phyloP scores from a whole-genome alignment of 352 stramenopile species.

The Pythium plurisporium region DNA sequence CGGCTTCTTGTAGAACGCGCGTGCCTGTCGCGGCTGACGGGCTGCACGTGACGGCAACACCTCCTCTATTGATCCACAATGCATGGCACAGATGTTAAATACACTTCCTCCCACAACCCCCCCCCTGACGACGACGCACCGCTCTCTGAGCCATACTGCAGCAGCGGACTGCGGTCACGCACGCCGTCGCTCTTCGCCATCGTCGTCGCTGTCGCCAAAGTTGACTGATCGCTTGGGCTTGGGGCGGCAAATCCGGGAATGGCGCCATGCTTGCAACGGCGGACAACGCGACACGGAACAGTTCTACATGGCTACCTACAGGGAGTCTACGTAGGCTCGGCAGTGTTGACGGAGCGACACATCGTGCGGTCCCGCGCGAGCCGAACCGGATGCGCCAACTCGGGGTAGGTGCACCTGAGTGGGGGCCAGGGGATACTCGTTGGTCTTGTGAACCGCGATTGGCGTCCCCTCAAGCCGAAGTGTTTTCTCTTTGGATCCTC shows the following conservation, averaged over 20 bases:
- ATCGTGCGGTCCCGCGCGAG: no score
- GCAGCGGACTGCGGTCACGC: conserved; percentile 52
- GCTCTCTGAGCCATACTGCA: conserved; percentile 53
- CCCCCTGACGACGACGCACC: conserved; percentile 14
- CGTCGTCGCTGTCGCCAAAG: background rate
- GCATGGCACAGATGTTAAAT: background rate
- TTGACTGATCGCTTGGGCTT: no score
- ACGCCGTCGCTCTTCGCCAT: conserved; percentile 12
- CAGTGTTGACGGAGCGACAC: background rate
- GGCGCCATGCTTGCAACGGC: background rate
- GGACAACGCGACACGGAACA: background rate
- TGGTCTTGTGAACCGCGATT: background rate
- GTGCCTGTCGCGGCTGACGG: conserved; percentile 3
- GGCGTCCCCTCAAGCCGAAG: conserved; percentile 4
- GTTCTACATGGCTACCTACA: background rate
- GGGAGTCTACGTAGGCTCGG: background rate
- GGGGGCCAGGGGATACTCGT: conserved; percentile 3
- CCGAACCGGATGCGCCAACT: no score
- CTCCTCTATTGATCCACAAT: conserved; percentile 3
- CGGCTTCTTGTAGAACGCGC: conserved; percentile 27
- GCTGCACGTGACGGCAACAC: conserved; percentile 13
- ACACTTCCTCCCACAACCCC: background rate
- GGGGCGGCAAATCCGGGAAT: conserved; percentile 19
- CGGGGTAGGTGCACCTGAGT: background rate
- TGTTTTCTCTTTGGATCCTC: conserved; percentile 13